These are phyloP conservation scores for Schoenoplectus tabernaemontani DNA, from an alignment of 202 grass and related monocot genomes.

Conservation along the genomic window DNA sequence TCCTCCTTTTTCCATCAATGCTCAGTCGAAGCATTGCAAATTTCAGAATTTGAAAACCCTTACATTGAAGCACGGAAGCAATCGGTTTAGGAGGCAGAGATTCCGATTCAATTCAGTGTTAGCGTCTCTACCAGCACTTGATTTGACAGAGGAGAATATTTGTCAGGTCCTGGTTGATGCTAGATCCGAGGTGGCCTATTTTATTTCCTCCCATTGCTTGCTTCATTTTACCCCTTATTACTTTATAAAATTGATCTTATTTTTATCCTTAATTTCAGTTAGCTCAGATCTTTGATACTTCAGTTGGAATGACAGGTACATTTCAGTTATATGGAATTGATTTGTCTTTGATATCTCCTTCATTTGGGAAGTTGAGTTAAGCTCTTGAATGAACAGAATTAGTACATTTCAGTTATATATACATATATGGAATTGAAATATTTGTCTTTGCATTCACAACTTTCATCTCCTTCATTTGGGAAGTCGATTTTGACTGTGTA, in stretches of 20 bases:
- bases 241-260: background rate
- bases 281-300: slow-evolving; percentile 72
- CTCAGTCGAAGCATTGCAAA: background rate
- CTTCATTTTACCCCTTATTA: background rate
- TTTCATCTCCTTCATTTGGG: background rate
- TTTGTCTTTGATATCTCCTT: background rate
- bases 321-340: background rate
- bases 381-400: too few relatives aligned
- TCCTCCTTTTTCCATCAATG: background rate
- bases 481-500: too few relatives aligned
- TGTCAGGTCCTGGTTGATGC: slow-evolving; percentile 50
- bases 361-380: too few relatives aligned
- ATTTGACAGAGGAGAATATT: slow-evolving; percentile 90
- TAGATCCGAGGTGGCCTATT: slow-evolving; percentile 46
- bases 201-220: background rate
- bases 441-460: background rate
- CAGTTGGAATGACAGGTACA: slow-evolving; percentile 83
- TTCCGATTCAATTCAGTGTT: background rate
- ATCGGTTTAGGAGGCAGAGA: background rate
- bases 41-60: background rate
- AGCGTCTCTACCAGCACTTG: slow-evolving; percentile 34
- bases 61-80: background rate
- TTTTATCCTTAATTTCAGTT: slow-evolving; percentile 42
- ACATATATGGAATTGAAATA: background rate
- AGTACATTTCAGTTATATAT: slow-evolving; percentile 29